Evolutionary conservation across 768 basidiomycete genomes (phyloP), one percentile per base, ranked within the genome.

Genomic region (Cubamyces sp.): DNA sequence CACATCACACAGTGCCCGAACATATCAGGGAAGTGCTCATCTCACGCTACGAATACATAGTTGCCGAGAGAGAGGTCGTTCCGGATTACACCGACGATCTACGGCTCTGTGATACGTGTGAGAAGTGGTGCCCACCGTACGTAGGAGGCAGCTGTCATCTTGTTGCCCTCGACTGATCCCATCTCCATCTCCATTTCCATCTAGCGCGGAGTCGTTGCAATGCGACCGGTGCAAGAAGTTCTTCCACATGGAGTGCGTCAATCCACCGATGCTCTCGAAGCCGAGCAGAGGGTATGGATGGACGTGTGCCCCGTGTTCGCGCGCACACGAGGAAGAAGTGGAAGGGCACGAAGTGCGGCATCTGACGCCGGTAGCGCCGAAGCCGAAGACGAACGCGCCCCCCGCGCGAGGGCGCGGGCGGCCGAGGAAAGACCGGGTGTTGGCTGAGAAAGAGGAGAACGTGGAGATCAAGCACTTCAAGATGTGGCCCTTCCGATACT

Each of bases 231-330:
- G 96, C 83, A 93, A 94, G 78, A 86, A 85, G 57, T 91, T 87
- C 77, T 98, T 95, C 77, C 96, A 98, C 75, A 96, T 98, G 91
- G 74, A 81, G 60, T 98, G 96, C 72, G 90, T 97, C 55, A 90
- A 92, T 66, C 96, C 96, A 23, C 96, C 96, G 3, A 78, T 98
- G 8, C 79, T 83, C 18, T 90, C 90, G 2, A 98, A 98, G 74
- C 96, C 96, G 15, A 93, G 94, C 23, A 86, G 94, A 64, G 96
- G 96, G 47, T 98, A 98, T 76, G 94, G 92, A 21, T 98, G 96
- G 96, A 94, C 94, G 11, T 98, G 96, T 69, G 92, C 92, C 0
- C 93, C 94, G 1, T 98, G 96, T 74, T 91, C 94, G 12, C 84
- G 87, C 55, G 84, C 84, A 66, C 91, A 96, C 70, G 94, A 94